Base-by-base conservation (phyloP, 257 asterid species). In the Prunella vulgaris region DNA sequence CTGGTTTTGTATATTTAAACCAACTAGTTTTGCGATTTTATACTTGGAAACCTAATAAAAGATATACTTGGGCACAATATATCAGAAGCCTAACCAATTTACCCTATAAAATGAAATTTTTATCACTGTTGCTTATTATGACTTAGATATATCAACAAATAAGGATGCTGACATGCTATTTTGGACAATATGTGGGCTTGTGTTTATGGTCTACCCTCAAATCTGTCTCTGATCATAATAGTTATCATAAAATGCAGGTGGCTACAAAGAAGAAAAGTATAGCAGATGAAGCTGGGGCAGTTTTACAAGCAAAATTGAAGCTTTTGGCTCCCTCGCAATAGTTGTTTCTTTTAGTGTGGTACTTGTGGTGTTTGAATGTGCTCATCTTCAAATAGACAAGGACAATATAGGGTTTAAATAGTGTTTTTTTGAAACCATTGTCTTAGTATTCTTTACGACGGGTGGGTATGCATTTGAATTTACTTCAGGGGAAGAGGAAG, bases 251-350 rank as follows among this genome's bases (percentile, higher is more conserved):
- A 66, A 60, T 76, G 82, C 94, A 92, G 96, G 94, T 89, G 37
- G 88, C 96, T 2, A 54, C 91, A 5, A 87, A 87, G 81, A 86
- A 92, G 94, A 89, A 83, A 79, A 77, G 87, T 66, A 77, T 89
- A 75, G 94, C 94, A 27, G 96, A 89, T 71, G 98, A 92, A 75
- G 88, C 84, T 12, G 92, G 92, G 42, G 81, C 85, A 40, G 83
- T 87, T 62, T 83, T 92, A 78, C 96, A 86, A 80, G 94, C 92
- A 14, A 89, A 90, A 75, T 53, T 87, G 83, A 86, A 77, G 80
- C 92, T 83, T 28, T 59, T 84, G 57, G 77, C 86, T 59, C 83
- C 90, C 2, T 22, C 87, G 24, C 88, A 83, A 44, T 86, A 28
- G 66, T 40, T 37, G 48, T 21, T 17, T 20, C 46, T n/a, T 17